Evolutionary conservation across 768 basidiomycete species (phyloP).

Genomic region (Nidularia pulvinata): DNA sequence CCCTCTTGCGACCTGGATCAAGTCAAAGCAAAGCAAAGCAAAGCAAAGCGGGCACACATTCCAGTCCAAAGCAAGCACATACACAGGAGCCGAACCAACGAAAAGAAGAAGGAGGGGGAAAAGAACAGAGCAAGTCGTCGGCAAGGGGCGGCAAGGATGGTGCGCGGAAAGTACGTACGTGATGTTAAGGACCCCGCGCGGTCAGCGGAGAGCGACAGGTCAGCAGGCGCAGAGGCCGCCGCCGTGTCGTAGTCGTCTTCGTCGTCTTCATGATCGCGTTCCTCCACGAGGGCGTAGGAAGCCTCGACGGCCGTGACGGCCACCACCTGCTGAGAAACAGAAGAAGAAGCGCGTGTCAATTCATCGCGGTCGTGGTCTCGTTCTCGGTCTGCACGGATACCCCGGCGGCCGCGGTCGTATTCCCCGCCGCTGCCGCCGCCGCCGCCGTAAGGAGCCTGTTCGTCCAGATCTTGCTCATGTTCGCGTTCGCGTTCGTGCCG

Average conservation of each 20-base stretch:
- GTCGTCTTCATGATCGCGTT: background rate
- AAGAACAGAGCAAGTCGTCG: no score
- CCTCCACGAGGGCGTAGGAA: no score
- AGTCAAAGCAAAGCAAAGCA: background rate
- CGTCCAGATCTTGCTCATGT: no score
- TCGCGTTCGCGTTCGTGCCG: slow-evolving; percentile 9
- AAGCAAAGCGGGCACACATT: slow-evolving; percentile 2
- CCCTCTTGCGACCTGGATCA: slow-evolving; percentile 32
- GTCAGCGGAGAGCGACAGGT: background rate
- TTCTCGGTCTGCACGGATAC: no score
- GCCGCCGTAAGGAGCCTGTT: no score
- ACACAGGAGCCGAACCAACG: background rate
- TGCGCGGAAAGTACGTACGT: slow-evolving; percentile 23
- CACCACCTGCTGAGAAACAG: background rate
- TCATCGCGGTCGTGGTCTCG: slow-evolving; percentile 8
- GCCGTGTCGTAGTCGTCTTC: background rate
- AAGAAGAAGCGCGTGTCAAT: slow-evolving; percentile 1
- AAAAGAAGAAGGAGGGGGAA: no score
- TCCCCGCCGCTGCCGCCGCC: no score
- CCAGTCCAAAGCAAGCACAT: slow-evolving; percentile 4
- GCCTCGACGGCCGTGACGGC: background rate
- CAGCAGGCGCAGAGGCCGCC: background rate
- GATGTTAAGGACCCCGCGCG: slow-evolving; percentile 2
- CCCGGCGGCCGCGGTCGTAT: no score
- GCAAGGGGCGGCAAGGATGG: no score